phyloP scores from a whole-genome alignment of 1,139 yeast genomes.

The Saccharomyces hybrid region DNA sequence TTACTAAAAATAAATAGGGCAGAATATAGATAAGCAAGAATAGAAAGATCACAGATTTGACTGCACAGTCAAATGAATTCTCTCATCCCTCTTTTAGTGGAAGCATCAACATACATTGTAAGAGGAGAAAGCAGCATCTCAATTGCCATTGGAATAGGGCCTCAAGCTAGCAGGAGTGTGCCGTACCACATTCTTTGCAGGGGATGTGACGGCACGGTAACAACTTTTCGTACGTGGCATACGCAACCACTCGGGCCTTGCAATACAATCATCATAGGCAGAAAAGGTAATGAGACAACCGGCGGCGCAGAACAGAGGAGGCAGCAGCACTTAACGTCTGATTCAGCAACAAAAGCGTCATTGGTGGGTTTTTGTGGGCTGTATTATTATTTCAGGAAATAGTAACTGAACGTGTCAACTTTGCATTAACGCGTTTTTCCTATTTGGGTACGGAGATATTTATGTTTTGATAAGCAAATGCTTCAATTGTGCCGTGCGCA shows the following conservation, averaged over 20 bases:
- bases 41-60: background rate
- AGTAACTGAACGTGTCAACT: background rate
- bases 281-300: background rate
- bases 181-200: background rate
- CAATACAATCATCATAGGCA: background rate
- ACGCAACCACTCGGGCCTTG: background rate
- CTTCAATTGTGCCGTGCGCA: too few species aligned
- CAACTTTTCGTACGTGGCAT: background rate
- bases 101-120: background rate
- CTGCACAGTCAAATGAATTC: background rate
- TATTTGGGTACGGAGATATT: background rate
- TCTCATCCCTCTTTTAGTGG: background rate
- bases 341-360: background rate
- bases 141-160: background rate
- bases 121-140: background rate
- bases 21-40: background rate
- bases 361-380: background rate
- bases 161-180: background rate
- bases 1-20: too few species aligned
- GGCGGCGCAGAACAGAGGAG: background rate
- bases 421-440: background rate
- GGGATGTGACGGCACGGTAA: background rate
- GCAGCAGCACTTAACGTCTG: background rate
- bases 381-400: background rate
- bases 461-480: background rate